These are phyloP conservation scores for Panicum hallii DNA, from an alignment of 202 grass and related monocot species.

Conservation along the genomic window DNA sequence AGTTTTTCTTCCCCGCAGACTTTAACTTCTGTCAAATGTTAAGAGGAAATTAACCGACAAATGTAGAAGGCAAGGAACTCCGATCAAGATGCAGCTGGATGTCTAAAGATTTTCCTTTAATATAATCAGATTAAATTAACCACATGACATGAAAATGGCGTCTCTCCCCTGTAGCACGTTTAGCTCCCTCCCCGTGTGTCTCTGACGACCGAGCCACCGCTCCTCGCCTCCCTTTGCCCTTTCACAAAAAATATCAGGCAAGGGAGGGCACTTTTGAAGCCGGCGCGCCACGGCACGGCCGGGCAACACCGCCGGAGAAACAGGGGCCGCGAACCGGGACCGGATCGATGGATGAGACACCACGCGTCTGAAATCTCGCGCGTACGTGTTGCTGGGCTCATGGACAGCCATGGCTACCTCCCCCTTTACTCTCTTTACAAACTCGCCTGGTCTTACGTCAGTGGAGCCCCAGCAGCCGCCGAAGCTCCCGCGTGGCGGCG, in stretches of 20 bases:
- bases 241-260: slow-evolving; percentile 41
- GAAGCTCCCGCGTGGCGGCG: slow-evolving; percentile 57
- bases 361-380: slow-evolving; percentile 26
- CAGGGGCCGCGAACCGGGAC: background rate
- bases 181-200: background rate
- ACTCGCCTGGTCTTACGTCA: slow-evolving; percentile 5
- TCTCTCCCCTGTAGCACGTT: background rate
- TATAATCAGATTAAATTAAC: slow-evolving; percentile 11
- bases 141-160: slow-evolving; percentile 20
- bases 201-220: background rate
- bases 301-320: background rate
- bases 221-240: slow-evolving; percentile 27
- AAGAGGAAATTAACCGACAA: background rate
- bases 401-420: background rate
- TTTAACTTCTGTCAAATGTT: background rate
- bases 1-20: background rate
- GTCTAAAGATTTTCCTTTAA: background rate
- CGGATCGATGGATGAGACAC: slow-evolving; percentile 23
- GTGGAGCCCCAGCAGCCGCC: slow-evolving; percentile 58
- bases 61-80: background rate
- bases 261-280: background rate
- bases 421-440: background rate
- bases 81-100: background rate
- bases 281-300: background rate
- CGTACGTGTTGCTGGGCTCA: slow-evolving; percentile 28